Percentiles rank a stretch among this genome's conserved stretches.
phyloP scores from a whole-genome alignment of 2,329 filamentous ascomycete species.

The Chaetomium globosum region DNA sequence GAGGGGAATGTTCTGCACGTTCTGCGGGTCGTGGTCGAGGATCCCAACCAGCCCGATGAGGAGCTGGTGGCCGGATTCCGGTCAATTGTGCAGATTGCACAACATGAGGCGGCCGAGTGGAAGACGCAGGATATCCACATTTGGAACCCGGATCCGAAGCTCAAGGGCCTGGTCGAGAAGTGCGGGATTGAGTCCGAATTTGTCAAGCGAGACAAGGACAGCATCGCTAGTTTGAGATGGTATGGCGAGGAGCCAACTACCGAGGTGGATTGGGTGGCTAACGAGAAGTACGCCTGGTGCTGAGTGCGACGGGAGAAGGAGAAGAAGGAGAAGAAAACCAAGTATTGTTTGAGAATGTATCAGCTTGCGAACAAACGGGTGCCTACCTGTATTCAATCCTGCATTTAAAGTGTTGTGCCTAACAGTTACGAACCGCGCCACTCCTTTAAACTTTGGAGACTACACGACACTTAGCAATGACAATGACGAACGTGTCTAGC shows the following conservation, averaged over 20 bases:
- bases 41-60: conserved; percentile 47
- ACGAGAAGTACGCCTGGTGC: conserved; percentile 80
- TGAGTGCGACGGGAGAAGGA: conserved; percentile 43
- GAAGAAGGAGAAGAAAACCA: background rate
- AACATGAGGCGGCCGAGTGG: conserved; percentile 72
- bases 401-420: background rate
- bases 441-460: too few species aligned
- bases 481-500: too few species aligned
- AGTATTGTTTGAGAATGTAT: background rate
- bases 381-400: background rate
- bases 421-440: too few species aligned
- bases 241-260: conserved; percentile 58
- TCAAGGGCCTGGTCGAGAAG: conserved; percentile 52
- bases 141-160: conserved; percentile 74
- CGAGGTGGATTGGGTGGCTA: conserved; percentile 70
- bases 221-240: conserved; percentile 73
- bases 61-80: conserved; percentile 58
- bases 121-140: conserved; percentile 69
- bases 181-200: conserved; percentile 53
- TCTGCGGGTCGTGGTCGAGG: conserved; percentile 68
- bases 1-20: conserved; percentile 70
- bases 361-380: background rate
- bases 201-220: conserved; percentile 63
- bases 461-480: too few species aligned
- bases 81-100: conserved; percentile 67